Conservation (phyloP, 495 filamentous ascomycete genomes). For the Neohortaea acidophila region DNA sequence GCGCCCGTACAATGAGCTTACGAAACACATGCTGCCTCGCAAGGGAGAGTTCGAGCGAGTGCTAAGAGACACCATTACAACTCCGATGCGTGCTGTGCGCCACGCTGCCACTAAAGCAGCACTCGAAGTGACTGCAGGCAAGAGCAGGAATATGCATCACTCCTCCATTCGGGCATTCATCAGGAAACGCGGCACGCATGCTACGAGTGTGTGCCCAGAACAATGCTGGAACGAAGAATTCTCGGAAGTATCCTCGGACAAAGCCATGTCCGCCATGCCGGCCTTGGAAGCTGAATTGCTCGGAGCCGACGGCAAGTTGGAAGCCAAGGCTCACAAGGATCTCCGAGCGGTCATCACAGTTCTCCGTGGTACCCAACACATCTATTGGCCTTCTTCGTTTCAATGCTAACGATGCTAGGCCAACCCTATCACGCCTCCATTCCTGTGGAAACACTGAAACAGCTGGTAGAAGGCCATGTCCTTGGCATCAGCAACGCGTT, state of each 20-base stretch:
- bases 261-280: background rate
- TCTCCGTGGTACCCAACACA: no score
- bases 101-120: background rate
- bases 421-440: background rate
- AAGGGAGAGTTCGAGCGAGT: background rate
- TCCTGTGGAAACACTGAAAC: background rate
- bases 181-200: slow-evolving; percentile 8
- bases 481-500: background rate
- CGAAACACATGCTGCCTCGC: background rate
- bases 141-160: slow-evolving; percentile 1
- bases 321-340: background rate
- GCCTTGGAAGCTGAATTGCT: background rate
- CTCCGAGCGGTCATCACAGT: no score
- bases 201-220: background rate
- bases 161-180: slow-evolving; percentile 10
- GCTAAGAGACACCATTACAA: background rate
- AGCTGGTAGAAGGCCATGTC: background rate
- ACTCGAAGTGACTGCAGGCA: background rate
- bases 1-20: background rate
- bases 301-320: background rate
- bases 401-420: no score
- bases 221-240: slow-evolving; percentile 12
- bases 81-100: background rate
- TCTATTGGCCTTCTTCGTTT: no score
- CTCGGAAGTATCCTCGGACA: background rate